Conservation (phyloP, 2,329 filamentous ascomycete genomes). For the Ophiostoma pallidulum region DNA sequence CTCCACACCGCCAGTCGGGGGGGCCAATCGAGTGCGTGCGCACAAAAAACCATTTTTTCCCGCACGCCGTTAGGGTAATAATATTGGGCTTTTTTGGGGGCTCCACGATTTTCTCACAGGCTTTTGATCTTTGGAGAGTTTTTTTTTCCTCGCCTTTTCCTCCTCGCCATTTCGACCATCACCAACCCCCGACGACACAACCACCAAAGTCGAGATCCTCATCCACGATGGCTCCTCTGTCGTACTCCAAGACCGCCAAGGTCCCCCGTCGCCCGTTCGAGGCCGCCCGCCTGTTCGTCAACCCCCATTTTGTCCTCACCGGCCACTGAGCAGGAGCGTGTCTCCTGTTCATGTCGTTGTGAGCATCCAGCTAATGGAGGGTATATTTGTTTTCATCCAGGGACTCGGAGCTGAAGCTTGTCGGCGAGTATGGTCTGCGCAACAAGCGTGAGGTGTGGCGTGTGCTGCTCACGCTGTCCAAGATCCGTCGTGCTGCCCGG, state of each 20-base stretch:
- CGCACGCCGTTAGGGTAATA: constrained; percentile 13
- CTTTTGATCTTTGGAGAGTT: not conserved
- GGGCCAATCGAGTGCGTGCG: constrained; percentile 1
- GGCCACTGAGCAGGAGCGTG: constrained; percentile 96
- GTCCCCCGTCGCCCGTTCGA: constrained; percentile 93
- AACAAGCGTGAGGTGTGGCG: constrained; percentile 99
- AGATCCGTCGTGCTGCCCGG: constrained; percentile 99
- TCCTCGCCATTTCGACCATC: not conserved
- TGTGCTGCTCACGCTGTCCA: constrained; percentile 98
- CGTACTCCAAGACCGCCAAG: constrained; percentile 99
- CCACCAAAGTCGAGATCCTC: constrained; percentile 8
- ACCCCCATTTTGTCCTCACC: constrained; percentile 14
- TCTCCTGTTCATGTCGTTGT: constrained; percentile 80
- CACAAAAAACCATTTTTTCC: constrained; percentile 14
- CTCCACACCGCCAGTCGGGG: not conserved
- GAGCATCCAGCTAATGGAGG: constrained; percentile 33
- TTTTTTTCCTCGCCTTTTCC: not conserved
- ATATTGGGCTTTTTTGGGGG: no score
- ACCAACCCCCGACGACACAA: constrained; percentile 11
- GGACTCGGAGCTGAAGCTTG: constrained; percentile 98
- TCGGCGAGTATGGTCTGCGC: constrained; percentile 98
- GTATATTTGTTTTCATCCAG: constrained; percentile 39
- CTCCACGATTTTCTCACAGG: constrained; percentile 1
- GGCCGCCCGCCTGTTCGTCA: constrained; percentile 99
- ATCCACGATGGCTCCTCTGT: constrained; percentile 39